phyloP scores from a whole-genome alignment of 2,329 filamentous ascomycete genomes.

The Xylogone sp. region DNA sequence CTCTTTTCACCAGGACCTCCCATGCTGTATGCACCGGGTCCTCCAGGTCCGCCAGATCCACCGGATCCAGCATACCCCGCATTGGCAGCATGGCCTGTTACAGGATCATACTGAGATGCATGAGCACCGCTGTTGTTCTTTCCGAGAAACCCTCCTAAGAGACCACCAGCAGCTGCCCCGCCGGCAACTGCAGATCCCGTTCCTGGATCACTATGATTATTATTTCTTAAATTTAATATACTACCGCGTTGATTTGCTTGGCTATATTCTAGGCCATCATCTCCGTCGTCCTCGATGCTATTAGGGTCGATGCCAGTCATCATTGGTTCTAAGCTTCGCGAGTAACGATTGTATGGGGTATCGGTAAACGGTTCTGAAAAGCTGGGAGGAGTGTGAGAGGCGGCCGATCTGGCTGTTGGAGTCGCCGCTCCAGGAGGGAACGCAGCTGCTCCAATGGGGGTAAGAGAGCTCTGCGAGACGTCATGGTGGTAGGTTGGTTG shows the following conservation, averaged over 20 bases:
- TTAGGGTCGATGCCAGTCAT: slow-evolving; percentile 54
- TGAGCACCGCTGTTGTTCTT: slow-evolving; percentile 24
- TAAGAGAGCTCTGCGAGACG: slow-evolving; percentile 19
- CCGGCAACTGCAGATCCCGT: slow-evolving; percentile 18
- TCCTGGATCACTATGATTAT: slow-evolving; percentile 16
- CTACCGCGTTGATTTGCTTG: slow-evolving; percentile 49
- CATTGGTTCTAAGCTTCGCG: slow-evolving; percentile 23
- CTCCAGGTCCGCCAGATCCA: slow-evolving; percentile 25
- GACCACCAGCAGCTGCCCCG: slow-evolving; percentile 38
- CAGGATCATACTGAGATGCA: slow-evolving; percentile 22
- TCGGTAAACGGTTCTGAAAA: slow-evolving; percentile 25
- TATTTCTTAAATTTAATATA: slow-evolving; percentile 33
- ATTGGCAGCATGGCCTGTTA: slow-evolving; percentile 14
- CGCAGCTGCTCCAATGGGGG: slow-evolving; percentile 26
- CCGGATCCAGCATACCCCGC: slow-evolving; percentile 12
- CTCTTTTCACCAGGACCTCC: slow-evolving; percentile 51
- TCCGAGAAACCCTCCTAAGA: slow-evolving; percentile 24
- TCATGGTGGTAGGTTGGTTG: slow-evolving; percentile 11
- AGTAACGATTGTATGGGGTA: slow-evolving; percentile 21
- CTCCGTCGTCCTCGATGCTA: slow-evolving; percentile 81
- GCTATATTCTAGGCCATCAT: slow-evolving; percentile 69
- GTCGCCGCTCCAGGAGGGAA: slow-evolving; percentile 22
- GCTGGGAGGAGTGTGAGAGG: slow-evolving; percentile 19
- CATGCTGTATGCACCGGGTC: slow-evolving; percentile 18
- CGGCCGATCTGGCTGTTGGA: slow-evolving; percentile 20